Conservation (phyloP, 306 rosid genomes). For the Rosa persica region DNA sequence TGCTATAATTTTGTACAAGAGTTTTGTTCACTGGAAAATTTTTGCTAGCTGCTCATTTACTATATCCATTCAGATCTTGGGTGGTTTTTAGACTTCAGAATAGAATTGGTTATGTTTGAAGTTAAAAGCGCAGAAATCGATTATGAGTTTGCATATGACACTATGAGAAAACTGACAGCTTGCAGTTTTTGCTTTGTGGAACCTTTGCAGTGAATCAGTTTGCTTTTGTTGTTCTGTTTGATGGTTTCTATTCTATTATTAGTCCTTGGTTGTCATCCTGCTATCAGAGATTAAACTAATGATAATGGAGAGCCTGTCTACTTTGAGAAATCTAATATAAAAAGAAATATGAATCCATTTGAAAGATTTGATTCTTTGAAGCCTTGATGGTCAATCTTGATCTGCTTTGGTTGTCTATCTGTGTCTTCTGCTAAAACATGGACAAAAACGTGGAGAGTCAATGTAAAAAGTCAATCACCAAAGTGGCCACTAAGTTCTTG, state of each 20-base stretch:
- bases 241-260: background rate
- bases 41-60: background rate
- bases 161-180: background rate
- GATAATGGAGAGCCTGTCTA: background rate
- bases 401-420: conserved; percentile 35
- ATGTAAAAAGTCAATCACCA: background rate
- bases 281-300: conserved; percentile 6
- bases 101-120: background rate
- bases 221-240: background rate
- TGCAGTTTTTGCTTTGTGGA: background rate
- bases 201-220: background rate
- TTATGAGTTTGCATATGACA: background rate
- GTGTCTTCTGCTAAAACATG: conserved; percentile 7
- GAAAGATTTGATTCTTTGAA: conserved; percentile 54
- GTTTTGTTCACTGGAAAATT: background rate
- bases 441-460: conserved; percentile 17
- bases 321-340: conserved; percentile 1
- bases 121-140: background rate
- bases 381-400: conserved; percentile 35
- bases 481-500: background rate
- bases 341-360: conserved; percentile 22
- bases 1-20: background rate
- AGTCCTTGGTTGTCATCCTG: conserved; percentile 23
- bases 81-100: background rate
- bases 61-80: background rate